phyloP scores from a whole-genome alignment of 495 filamentous ascomycete species.

The Staphylotrichum tortipilum region DNA sequence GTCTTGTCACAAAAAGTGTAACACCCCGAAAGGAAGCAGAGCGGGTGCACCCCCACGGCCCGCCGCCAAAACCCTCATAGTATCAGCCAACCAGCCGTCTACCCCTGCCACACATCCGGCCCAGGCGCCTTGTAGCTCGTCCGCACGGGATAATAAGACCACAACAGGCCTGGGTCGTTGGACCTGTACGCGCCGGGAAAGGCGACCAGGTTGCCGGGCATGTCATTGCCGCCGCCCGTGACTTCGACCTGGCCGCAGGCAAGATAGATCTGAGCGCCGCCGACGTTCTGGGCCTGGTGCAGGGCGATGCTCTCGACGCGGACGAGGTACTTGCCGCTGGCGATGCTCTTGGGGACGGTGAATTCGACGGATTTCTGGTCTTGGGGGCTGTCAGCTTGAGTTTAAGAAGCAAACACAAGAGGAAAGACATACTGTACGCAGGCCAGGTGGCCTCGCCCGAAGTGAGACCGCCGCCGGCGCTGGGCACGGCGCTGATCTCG shows the following conservation, averaged over 20 bases:
- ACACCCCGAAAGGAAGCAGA: no score
- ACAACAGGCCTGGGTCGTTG: slow-evolving; percentile 28
- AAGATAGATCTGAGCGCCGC: slow-evolving; percentile 35
- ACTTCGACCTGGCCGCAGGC: slow-evolving; percentile 33
- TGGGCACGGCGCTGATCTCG: slow-evolving; percentile 23
- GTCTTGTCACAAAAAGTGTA: no score
- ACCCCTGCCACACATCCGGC: slow-evolving; percentile 24
- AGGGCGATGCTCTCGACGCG: slow-evolving; percentile 35
- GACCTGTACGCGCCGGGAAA: slow-evolving; percentile 31
- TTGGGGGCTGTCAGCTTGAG: not conserved
- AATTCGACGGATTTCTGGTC: slow-evolving; percentile 21
- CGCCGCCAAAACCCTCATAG: no score
- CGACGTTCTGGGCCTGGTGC: slow-evolving; percentile 28
- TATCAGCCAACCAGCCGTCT: not conserved
- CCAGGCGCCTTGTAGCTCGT: slow-evolving; percentile 35
- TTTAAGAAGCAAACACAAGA: not conserved
- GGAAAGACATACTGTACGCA: slow-evolving; percentile 25
- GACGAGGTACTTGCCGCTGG: slow-evolving; percentile 33
- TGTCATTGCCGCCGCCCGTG: slow-evolving; percentile 29
- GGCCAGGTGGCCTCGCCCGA: slow-evolving; percentile 30
- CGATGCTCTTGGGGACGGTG: slow-evolving; percentile 32
- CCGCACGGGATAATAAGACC: slow-evolving; percentile 4
- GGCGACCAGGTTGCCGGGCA: slow-evolving; percentile 21
- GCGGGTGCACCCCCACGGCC: no score
- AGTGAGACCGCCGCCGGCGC: slow-evolving; percentile 17